Percentiles rank a stretch among this genome's conserved stretches.
These are phyloP conservation scores for Phytophthora sojae DNA, from an alignment of 352 stramenopile genomes.

Conservation along the genomic window DNA sequence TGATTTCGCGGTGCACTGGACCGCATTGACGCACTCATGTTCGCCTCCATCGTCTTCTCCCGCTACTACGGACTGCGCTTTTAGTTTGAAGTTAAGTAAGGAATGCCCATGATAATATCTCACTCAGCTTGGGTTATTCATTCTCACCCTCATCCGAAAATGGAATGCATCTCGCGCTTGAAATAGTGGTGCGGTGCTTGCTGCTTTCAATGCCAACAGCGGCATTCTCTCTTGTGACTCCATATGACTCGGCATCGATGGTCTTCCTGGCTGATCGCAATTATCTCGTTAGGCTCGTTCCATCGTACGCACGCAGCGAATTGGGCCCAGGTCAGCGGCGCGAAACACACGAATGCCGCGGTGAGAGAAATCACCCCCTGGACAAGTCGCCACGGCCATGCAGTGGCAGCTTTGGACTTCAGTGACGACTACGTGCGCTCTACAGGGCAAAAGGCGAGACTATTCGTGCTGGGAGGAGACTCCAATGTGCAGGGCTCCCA, in stretches of 20 bases:
- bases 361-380: constrained; percentile 65
- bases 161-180: constrained; percentile 3
- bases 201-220: not conserved
- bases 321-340: constrained; percentile 77
- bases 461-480: constrained; percentile 80
- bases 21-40: constrained; percentile 95
- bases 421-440: constrained; percentile 48
- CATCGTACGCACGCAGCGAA: constrained; percentile 40
- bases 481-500: constrained; percentile 70
- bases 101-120: no score
- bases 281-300: constrained; percentile 7
- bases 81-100: no score
- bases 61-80: constrained; percentile 42
- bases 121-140: no score
- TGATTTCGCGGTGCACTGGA: constrained; percentile 96
- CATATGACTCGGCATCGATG: constrained; percentile 19
- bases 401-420: constrained; percentile 66
- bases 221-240: not conserved
- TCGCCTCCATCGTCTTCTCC: constrained; percentile 69
- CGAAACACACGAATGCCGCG: constrained; percentile 61
- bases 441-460: constrained; percentile 59
- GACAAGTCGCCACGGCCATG: constrained; percentile 71
- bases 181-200: constrained; percentile 8
- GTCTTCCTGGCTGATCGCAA: not conserved
- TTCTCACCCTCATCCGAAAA: not conserved